Evolutionary conservation across 257 asterid species (phyloP).

Genomic region (Solanum piurae): DNA sequence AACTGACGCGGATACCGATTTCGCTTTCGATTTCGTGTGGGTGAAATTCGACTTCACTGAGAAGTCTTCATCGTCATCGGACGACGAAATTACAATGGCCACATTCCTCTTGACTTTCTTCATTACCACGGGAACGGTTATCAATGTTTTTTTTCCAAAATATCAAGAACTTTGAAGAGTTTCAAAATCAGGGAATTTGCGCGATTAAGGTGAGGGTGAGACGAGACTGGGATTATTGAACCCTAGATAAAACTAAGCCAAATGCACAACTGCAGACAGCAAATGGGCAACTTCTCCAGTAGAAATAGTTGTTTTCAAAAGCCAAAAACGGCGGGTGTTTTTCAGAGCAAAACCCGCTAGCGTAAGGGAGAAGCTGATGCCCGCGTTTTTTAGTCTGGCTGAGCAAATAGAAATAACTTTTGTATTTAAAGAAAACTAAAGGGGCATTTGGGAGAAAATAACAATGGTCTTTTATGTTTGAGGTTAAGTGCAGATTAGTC

Average conservation of each 20-base stretch:
- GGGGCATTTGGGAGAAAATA: not conserved
- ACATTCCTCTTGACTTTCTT: conserved; percentile 53
- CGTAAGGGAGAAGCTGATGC: not conserved
- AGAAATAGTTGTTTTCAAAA: not conserved
- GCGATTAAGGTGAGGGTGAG: not conserved
- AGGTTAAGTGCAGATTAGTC: not conserved
- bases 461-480: not conserved
- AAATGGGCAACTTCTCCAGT: not conserved
- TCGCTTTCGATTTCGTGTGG: conserved; percentile 8
- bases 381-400: not conserved
- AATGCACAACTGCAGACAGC: not conserved
- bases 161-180: not conserved
- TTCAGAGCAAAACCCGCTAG: not conserved
- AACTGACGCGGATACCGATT: conserved; percentile 23
- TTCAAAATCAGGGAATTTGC: not conserved
- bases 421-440: not conserved
- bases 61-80: conserved; percentile 41
- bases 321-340: not conserved
- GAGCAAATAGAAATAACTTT: too few species aligned
- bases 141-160: not conserved
- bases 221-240: not conserved
- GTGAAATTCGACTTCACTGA: conserved; percentile 13
- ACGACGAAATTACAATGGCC: conserved; percentile 42
- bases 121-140: conserved; percentile 14
- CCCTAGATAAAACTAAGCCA: not conserved